phyloP scores from a whole-genome alignment of 2,329 filamentous ascomycete species.

The Xylaria sp. region DNA sequence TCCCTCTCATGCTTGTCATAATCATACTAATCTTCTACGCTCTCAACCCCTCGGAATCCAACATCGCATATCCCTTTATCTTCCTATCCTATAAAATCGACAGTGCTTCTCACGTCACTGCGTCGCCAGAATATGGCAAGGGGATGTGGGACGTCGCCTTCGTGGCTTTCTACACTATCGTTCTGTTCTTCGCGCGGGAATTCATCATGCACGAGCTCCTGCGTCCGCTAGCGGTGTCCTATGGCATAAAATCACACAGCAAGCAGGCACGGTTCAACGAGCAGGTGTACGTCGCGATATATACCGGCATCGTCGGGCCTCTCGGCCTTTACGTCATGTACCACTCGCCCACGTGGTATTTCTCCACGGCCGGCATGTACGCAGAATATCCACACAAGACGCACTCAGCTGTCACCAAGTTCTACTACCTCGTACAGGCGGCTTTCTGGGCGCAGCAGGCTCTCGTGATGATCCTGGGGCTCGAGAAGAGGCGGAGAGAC shows the following conservation, averaged over 20 bases:
- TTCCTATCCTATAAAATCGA: conserved; percentile 76
- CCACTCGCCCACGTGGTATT: conserved; percentile 77
- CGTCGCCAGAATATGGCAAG: conserved; percentile 73
- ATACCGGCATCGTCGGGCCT: conserved; percentile 74
- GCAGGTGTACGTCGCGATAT: conserved; percentile 78
- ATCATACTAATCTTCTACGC: conserved; percentile 68
- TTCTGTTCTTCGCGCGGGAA: conserved; percentile 78
- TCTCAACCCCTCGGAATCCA: conserved; percentile 70
- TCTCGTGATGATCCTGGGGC: conserved; percentile 73
- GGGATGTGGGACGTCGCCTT: conserved; percentile 75
- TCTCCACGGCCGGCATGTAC: conserved; percentile 78
- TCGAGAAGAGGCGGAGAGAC: conserved; percentile 80
- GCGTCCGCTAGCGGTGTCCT: conserved; percentile 68
- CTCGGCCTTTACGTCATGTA: conserved; percentile 78
- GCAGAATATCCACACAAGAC: conserved; percentile 75
- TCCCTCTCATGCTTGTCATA: conserved; percentile 67
- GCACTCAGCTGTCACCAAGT: conserved; percentile 74
- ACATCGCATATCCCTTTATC: conserved; percentile 72
- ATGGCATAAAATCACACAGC: conserved; percentile 68
- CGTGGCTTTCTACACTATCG: conserved; percentile 76
- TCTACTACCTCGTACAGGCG: conserved; percentile 79
- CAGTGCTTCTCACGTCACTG: conserved; percentile 14
- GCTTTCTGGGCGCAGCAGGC: conserved; percentile 81
- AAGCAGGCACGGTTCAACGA: conserved; percentile 81
- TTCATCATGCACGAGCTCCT: conserved; percentile 79